A percentile compares a stretch with the other conserved stretches of the same genome.
These are phyloP conservation scores for Ceratocystis smalleyi DNA, from an alignment of 2,329 filamentous ascomycete species.

Conservation along the genomic window DNA sequence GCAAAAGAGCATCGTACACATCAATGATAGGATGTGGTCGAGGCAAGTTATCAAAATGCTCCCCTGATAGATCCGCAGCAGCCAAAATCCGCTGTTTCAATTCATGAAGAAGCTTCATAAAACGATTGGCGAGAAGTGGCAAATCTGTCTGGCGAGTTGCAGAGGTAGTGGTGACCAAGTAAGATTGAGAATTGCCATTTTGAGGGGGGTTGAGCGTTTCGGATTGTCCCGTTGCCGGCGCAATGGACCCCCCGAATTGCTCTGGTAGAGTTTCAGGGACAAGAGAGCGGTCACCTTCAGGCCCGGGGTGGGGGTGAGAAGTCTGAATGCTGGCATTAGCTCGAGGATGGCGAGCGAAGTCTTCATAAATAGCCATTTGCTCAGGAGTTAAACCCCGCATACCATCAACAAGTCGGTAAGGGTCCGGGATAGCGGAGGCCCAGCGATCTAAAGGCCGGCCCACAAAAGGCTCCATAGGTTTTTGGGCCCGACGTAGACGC, in stretches of 20 bases:
- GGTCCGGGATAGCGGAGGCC: constrained; percentile 85
- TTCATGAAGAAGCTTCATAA: constrained; percentile 43
- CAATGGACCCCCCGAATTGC: constrained; percentile 39
- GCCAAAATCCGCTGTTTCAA: constrained; percentile 31
- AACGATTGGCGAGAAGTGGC: constrained; percentile 36
- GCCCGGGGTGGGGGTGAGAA: constrained; percentile 40
- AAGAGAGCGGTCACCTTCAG: constrained; percentile 45
- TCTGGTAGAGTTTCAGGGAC: constrained; percentile 51
- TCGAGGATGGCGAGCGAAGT: constrained; percentile 77
- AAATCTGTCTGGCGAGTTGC: constrained; percentile 34
- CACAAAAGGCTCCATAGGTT: constrained; percentile 71
- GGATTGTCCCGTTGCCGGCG: constrained; percentile 41
- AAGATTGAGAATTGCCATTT: constrained; percentile 31
- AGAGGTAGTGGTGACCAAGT: not conserved
- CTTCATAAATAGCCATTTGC: constrained; percentile 90
- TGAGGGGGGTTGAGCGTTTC: constrained; percentile 44
- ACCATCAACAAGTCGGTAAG: constrained; percentile 68
- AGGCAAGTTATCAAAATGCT: constrained; percentile 45
- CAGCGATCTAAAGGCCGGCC: constrained; percentile 72
- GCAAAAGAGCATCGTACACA: constrained; percentile 44
- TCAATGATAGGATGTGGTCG: constrained; percentile 45
- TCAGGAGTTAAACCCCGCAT: constrained; percentile 64
- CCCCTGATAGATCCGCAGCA: constrained; percentile 38
- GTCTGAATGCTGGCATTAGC: constrained; percentile 39
- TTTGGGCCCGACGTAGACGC: constrained; percentile 55